phyloP scores from a whole-genome alignment of 192 early-diverging fungal species.

The Diversispora eburnea region DNA sequence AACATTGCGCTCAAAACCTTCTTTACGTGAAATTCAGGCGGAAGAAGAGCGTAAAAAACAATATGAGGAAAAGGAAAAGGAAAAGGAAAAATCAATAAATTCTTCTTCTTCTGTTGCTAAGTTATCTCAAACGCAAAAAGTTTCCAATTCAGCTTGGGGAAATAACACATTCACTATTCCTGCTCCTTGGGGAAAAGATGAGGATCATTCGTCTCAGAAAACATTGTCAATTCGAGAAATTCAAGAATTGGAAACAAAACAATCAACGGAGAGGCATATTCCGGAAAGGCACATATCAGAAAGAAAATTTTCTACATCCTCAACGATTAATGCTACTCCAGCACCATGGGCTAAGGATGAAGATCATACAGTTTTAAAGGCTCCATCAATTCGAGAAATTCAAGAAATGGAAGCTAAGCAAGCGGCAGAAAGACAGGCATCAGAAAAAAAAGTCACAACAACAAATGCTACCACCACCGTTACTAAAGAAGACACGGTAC shows the following conservation, averaged over 20 bases:
- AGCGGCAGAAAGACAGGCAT: conserved; percentile 33
- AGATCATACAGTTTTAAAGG: conserved; percentile 30
- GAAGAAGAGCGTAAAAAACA: conserved; percentile 41
- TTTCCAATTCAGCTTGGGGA: conserved; percentile 5
- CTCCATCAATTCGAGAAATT: conserved; percentile 57
- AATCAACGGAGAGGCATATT: conserved; percentile 34
- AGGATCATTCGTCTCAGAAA: conserved; percentile 32
- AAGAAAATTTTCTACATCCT: not conserved
- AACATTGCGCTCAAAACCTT: conserved; percentile 18
- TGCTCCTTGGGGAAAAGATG: conserved; percentile 40
- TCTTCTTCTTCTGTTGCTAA: conserved; percentile 25
- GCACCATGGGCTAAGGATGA: conserved; percentile 41
- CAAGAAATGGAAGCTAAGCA: conserved; percentile 60
- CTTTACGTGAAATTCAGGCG: conserved; percentile 45
- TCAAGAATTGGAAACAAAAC: conserved; percentile 59
- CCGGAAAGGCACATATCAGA: not conserved
- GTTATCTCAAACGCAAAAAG: conserved; percentile 1
- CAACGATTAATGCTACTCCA: conserved; percentile 16
- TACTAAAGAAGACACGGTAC: conserved; percentile 7
- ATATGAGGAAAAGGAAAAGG: conserved; percentile 32
- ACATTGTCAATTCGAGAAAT: conserved; percentile 58
- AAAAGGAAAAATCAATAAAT: not conserved
- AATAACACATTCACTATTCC: conserved; percentile 18
- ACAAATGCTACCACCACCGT: conserved; percentile 26
- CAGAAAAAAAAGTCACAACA: conserved; percentile 5